Evolutionary conservation across 2,329 filamentous ascomycete genomes (phyloP), one percentile per base, ranked within the genome.

Genomic region (Fonsecaea multimorphosa): DNA sequence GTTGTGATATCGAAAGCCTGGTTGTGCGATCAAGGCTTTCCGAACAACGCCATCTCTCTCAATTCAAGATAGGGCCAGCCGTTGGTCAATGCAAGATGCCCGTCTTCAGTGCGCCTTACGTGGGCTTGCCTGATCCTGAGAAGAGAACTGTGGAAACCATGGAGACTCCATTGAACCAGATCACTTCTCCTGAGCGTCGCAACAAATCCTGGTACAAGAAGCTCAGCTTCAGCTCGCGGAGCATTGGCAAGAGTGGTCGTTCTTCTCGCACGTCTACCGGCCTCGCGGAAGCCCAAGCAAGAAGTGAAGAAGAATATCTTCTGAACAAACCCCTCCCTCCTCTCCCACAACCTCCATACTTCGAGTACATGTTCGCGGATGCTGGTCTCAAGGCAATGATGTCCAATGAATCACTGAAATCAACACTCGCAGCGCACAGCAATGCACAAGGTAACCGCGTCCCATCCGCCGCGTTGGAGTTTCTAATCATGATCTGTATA

Each of bases 271-370:
- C 14, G 24, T 34, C 58, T 14, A 44, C 24, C 8, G 54, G 36
- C 32, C 12, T 5, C 3, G 6, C 22, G 44, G 27, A 36, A 27
- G 27, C 36, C 52, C 49, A 58, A 58, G 49, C 53, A 52, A 58
- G 22, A 36, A 44, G 44, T 32, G 12, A 56, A 36, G 58, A 64
- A 29, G 58, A 57, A 7, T 68, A 66, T 59, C 46, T 68, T 59
- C 58, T 68, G 27, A 68, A 68, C 38, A 68, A 68, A 31, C 67
- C 67, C 6, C 63, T 68, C 34, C 67, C 67, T 34, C 53, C 67
- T 51, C 60, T 65, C 9, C 67, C 67, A 6, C 57, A 61, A 31
- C 29, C 53, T 19, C 58, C 66, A 19, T 65, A 57, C 34, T 63
- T 68, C 46, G 63, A 68, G 32, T 61, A 65, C 58, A 52, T 60